Conservation (phyloP, 371 early-diverging fungal species). For the Syncephalis plumigaleata region DNA sequence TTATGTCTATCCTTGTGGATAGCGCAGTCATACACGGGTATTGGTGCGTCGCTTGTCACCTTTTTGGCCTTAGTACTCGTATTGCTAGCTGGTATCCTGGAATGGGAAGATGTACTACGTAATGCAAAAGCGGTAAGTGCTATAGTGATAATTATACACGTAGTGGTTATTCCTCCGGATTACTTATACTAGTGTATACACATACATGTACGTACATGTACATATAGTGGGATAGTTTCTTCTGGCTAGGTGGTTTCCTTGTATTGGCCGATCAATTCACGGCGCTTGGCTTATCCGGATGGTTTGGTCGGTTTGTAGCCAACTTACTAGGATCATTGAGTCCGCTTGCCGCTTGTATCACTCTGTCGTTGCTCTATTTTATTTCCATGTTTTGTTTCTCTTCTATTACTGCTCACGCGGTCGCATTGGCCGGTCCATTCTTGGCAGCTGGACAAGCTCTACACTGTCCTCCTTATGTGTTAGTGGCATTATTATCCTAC, state of each 20-base stretch:
- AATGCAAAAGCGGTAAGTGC: slow-evolving; percentile 40
- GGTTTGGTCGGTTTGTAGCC: slow-evolving; percentile 36
- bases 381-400: slow-evolving; percentile 55
- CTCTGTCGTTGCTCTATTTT: slow-evolving; percentile 43
- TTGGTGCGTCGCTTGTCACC: slow-evolving; percentile 53
- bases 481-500: slow-evolving; percentile 38
- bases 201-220: too few species aligned
- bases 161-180: too few species aligned
- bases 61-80: slow-evolving; percentile 33
- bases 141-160: too few species aligned
- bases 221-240: slow-evolving; percentile 55
- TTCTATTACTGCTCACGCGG: slow-evolving; percentile 39
- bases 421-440: slow-evolving; percentile 56
- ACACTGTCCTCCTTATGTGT: slow-evolving; percentile 30
- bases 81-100: slow-evolving; percentile 32
- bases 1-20: slow-evolving; percentile 47
- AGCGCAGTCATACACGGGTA: slow-evolving; percentile 28
- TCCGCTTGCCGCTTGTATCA: slow-evolving; percentile 13
- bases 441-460: slow-evolving; percentile 48
- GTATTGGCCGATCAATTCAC: slow-evolving; percentile 55
- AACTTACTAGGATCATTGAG: slow-evolving; percentile 9
- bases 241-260: slow-evolving; percentile 65
- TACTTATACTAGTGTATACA: too few species aligned
- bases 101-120: slow-evolving; percentile 48
- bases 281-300: slow-evolving; percentile 40